Evolutionary conservation across 1,284 basidiomycete genomes (phyloP), one percentile per base, ranked within the genome.

Genomic region (Heterobasidion parviporum): DNA sequence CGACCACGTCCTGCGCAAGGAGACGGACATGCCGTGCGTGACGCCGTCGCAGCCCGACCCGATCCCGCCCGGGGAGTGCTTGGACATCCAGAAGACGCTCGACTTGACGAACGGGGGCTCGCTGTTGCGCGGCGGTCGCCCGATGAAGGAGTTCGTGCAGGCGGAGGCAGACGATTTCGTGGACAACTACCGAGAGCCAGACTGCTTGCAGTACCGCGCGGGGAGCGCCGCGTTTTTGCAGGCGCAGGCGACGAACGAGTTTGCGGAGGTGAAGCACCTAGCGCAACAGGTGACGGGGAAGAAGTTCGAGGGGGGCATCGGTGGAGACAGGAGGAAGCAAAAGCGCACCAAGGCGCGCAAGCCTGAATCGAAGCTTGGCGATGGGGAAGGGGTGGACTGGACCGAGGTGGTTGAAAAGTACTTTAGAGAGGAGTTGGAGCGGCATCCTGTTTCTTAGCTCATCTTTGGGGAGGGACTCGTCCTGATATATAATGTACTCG

Each of bases 11-110:
- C 76, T 98, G 52, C 81, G 96, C 34, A 99, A 99, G 70, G 97
- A 99, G 71, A 94, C 95, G 32, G 91, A 96, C 68, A 94, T 99
- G 86, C 78, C 90, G 0, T 99, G 96, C 64, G 83, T 94, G 32
- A 99, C 96, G 8, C 97, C 96, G 0, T 95, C 91, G 9, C 94
- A 99, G 62, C 89, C 92, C 3, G 69, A 68, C 16, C 81, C 89
- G 0, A 92, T 99, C 53, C 80, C 89, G 0, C 80, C 90, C 0
- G 97, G 96, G 18, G 89, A 97, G 70, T 89, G 86, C 55, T 70
- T 97, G 57, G 84, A 89, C 66, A 96, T 99, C 58, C 64, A 68
- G 9, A 64, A 79, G 55, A 74, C 90, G 2, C 74, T 98, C 12
- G 73, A 74, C 45, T 80, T 78, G 67, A 93, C 90, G 6, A 72